Evolutionary conservation across 2,329 filamentous ascomycete genomes (phyloP).

Genomic region (Aureobasidium subglaciale): DNA sequence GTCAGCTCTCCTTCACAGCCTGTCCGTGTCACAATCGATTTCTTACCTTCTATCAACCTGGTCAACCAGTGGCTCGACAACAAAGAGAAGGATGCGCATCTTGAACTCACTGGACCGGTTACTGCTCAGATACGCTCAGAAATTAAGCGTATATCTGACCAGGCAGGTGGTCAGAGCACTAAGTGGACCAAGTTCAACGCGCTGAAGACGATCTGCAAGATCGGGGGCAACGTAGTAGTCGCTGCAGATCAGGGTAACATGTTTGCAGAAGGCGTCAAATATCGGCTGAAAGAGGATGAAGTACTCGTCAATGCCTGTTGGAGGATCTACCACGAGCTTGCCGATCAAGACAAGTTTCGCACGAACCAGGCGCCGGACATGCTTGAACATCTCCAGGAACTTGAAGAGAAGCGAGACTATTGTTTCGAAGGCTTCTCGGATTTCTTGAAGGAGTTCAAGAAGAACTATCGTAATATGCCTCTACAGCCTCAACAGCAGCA

Average conservation of each 20-base stretch:
- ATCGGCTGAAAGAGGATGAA: constrained; percentile 1
- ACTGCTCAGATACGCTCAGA: constrained; percentile 3
- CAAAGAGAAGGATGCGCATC: constrained; percentile 4
- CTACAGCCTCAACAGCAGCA: neutral
- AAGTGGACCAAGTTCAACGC: neutral
- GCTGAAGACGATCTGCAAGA: neutral
- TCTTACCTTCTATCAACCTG: neutral
- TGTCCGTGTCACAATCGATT: neutral
- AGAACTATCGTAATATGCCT: neutral
- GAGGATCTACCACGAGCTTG: neutral
- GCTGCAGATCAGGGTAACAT: neutral
- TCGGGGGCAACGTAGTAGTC: neutral
- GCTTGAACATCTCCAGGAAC: neutral
- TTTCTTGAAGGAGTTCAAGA: neutral
- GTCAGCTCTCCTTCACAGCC: neutral
- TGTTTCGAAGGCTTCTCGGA: constrained; percentile 3
- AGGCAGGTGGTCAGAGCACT: neutral
- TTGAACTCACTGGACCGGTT: neutral
- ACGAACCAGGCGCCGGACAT: neutral
- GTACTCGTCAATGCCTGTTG: constrained; percentile 4
- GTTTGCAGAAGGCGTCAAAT: constrained; percentile 5
- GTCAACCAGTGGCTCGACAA: neutral
- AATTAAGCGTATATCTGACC: neutral
- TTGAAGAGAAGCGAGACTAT: constrained; percentile 6
- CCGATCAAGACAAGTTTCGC: neutral